Evolutionary conservation across 1,284 basidiomycete species (phyloP).

Genomic region (Cystobasidium sp.): DNA sequence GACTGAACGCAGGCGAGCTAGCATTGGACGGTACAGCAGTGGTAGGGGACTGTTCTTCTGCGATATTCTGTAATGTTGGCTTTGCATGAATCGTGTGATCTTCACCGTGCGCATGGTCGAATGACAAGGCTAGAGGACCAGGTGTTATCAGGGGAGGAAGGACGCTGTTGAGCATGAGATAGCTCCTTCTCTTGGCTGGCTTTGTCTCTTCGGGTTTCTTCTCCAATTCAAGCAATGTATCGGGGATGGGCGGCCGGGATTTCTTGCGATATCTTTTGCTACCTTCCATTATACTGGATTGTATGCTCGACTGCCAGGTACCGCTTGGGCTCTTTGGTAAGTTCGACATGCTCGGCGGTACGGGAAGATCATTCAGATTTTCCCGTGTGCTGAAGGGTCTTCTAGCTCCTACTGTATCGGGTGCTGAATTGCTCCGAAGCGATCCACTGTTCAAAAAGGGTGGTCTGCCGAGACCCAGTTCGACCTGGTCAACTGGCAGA

Average conservation of each 20-base stretch:
- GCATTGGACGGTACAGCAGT: conserved; percentile 5
- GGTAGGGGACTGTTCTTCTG: conserved; percentile 30
- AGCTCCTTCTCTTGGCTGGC: conserved; percentile 28
- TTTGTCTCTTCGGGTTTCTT: not conserved
- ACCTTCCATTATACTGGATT: conserved; percentile 4
- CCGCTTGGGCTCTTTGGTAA: not conserved
- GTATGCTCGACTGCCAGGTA: conserved; percentile 8
- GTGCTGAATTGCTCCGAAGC: conserved; percentile 11
- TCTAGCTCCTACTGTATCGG: not conserved
- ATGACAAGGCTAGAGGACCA: conserved; percentile 23
- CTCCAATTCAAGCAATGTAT: not conserved
- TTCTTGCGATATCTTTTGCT: conserved; percentile 16
- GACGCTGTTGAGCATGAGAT: conserved; percentile 31
- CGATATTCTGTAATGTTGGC: conserved; percentile 1
- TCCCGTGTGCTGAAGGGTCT: conserved; percentile 3
- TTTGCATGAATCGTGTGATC: conserved; percentile 24
- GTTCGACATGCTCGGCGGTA: not conserved
- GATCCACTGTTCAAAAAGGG: conserved; percentile 9
- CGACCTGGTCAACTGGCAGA: conserved; percentile 5
- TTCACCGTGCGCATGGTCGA: not conserved
- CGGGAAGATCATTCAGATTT: not conserved
- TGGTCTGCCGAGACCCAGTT: conserved; percentile 46
- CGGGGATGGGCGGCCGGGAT: conserved; percentile 15
- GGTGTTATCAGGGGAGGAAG: conserved; percentile 31
- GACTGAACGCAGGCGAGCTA: not conserved